Conservation (phyloP, 1,284 basidiomycete genomes). For the Tetrapyrgos nigripes region DNA sequence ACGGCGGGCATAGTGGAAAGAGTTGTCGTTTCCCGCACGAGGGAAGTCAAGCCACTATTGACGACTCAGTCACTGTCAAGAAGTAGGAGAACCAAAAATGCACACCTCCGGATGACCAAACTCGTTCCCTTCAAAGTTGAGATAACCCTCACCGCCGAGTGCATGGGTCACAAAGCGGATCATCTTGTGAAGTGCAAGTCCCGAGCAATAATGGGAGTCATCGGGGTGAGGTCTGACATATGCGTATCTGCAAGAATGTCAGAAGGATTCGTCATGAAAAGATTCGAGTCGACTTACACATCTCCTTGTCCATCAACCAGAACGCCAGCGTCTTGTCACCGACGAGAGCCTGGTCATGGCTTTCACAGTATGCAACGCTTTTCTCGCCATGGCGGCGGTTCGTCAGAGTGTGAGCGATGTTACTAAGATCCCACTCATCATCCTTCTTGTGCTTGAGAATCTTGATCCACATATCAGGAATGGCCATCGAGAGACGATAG, state of each 20-base stretch:
- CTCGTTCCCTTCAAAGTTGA: constrained; percentile 99
- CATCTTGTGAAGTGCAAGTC: constrained; percentile 95
- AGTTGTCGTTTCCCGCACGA: constrained; percentile 92
- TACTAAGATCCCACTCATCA: constrained; percentile 88
- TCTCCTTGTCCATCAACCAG: constrained; percentile 99
- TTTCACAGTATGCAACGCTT: constrained; percentile 95
- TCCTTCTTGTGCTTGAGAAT: constrained; percentile 92
- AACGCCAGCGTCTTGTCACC: constrained; percentile 99
- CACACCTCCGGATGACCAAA: constrained; percentile 94
- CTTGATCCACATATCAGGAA: constrained; percentile 99
- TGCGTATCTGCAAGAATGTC: constrained; percentile 74
- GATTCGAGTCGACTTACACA: constrained; percentile 71
- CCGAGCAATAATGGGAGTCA: constrained; percentile 92
- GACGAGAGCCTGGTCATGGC: constrained; percentile 97
- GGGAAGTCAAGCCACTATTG: constrained; percentile 97
- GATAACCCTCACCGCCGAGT: constrained; percentile 95
- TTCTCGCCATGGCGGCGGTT: constrained; percentile 92
- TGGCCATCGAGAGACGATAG: constrained; percentile 96
- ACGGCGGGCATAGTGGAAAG: constrained; percentile 94
- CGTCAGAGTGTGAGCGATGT: constrained; percentile 89
- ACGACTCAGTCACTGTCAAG: constrained; percentile 1
- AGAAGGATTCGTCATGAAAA: constrained; percentile 6
- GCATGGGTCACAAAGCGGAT: constrained; percentile 91
- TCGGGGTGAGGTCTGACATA: constrained; percentile 91
- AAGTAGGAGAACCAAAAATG: constrained; percentile 10